These are phyloP conservation scores for Apiospora kogelbergensis DNA, from an alignment of 2,329 filamentous ascomycete species.

Conservation along the genomic window DNA sequence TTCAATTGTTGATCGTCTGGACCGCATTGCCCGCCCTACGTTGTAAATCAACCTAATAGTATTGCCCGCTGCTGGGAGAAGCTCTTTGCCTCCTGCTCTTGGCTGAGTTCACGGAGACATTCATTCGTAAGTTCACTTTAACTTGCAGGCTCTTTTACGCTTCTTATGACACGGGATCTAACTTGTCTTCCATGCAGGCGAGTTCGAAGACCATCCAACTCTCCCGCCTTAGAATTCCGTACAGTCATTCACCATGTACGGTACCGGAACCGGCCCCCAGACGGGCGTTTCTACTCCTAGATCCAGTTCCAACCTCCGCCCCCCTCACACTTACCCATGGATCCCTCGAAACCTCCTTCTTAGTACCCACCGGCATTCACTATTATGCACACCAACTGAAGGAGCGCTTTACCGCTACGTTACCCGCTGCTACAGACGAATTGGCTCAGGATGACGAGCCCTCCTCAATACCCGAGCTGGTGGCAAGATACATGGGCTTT, in stretches of 20 bases:
- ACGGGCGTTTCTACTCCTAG: conserved; percentile 97
- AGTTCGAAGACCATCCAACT: conserved; percentile 29
- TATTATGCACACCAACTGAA: conserved; percentile 95
- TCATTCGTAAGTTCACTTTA: conserved; percentile 14
- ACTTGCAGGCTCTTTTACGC: neutral
- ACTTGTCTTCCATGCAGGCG: neutral
- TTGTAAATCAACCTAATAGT: neutral
- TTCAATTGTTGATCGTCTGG: neutral
- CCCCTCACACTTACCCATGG: conserved; percentile 90
- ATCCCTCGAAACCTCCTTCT: conserved; percentile 92
- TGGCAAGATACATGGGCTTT: conserved; percentile 90
- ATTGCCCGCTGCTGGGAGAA: neutral
- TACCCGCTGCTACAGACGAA: conserved; percentile 93
- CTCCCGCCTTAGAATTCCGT: conserved; percentile 37
- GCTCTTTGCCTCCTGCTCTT: conserved; percentile 37
- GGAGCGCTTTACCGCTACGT: conserved; percentile 80
- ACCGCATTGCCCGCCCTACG: neutral
- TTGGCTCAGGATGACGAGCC: conserved; percentile 97
- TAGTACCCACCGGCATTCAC: conserved; percentile 92
- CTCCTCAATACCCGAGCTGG: conserved; percentile 90
- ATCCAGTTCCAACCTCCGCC: conserved; percentile 88
- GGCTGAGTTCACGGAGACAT: conserved; percentile 38
- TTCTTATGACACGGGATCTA: neutral
- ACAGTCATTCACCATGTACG: conserved; percentile 72
- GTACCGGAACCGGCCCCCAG: conserved; percentile 77